Evolutionary conservation across 2,329 filamentous ascomycete genomes (phyloP).

Genomic region (Aspergillus glaucus): DNA sequence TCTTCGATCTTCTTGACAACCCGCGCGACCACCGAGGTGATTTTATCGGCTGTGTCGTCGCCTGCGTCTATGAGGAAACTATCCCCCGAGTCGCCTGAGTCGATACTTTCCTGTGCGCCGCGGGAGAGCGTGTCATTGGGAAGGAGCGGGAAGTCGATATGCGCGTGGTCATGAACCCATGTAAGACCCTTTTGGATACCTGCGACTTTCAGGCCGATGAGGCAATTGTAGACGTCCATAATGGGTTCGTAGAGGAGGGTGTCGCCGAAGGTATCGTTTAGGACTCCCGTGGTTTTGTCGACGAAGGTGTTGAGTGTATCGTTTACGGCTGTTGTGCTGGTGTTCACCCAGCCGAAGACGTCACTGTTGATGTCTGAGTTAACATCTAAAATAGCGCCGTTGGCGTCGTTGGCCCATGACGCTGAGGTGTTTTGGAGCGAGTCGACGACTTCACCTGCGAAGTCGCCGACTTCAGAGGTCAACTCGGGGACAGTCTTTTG

Average conservation of each 20-base stretch:
- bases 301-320: slow-evolving; percentile 78
- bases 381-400: slow-evolving; percentile 60
- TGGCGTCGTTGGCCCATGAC: slow-evolving; percentile 70
- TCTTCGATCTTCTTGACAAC: slow-evolving; percentile 63
- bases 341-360: slow-evolving; percentile 80
- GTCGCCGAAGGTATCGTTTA: slow-evolving; percentile 73
- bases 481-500: slow-evolving; percentile 71
- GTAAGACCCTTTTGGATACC: slow-evolving; percentile 82
- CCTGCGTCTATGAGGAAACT: slow-evolving; percentile 74
- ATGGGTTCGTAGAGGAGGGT: slow-evolving; percentile 76
- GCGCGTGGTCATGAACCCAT: slow-evolving; percentile 83
- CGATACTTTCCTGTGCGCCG: slow-evolving; percentile 58
- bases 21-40: slow-evolving; percentile 66
- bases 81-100: slow-evolving; percentile 47
- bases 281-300: slow-evolving; percentile 63
- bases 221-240: slow-evolving; percentile 71
- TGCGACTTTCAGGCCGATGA: slow-evolving; percentile 82
- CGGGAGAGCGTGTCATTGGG: slow-evolving; percentile 75
- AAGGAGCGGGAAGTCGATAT: slow-evolving; percentile 73
- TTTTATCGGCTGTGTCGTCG: slow-evolving; percentile 68
- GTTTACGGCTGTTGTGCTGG: slow-evolving; percentile 75
- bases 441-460: slow-evolving; percentile 70
- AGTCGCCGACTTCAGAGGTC: slow-evolving; percentile 66
- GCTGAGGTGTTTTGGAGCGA: slow-evolving; percentile 66
- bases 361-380: slow-evolving; percentile 72